Base-by-base conservation (phyloP, 2,329 filamentous ascomycete species). In the Diplodia scrobiculata region DNA sequence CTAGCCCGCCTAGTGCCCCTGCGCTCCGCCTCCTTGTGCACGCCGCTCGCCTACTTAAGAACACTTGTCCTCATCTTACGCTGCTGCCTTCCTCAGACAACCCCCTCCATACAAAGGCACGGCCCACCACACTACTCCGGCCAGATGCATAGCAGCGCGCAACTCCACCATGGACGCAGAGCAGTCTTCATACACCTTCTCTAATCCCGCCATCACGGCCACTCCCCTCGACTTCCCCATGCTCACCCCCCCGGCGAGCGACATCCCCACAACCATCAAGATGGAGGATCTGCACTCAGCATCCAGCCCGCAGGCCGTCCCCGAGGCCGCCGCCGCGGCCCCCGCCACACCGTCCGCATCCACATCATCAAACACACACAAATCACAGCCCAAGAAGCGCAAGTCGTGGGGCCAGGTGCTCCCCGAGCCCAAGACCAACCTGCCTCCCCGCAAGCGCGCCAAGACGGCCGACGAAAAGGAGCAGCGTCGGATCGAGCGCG, bases 401-500 rank as follows among this genome's bases (percentile, higher is more conserved):
- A 99, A 98, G 82, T 98, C 95, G 58, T 99, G 95, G 95, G 95
- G 95, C 59, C 95, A 99, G 79, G 91, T 96, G 77, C 87, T 98
- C 48, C 95, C 95, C 19, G 91, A 96, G 75, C 95, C 95, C 51
- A 98, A 97, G 85, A 98, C 95, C 36, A 96, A 94, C 75, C 87
- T 98, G 7, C 94, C 94, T 68, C 94, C 94, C 47, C 89, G 93
- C 71, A 99, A 99, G 87, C 92, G 95, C 69, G 95, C 95, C 72
- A 99, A 98, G 86, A 99, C 95, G 2, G 94, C 96, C 73, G 95
- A 97, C 74, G 95, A 99, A 80, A 99, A 99, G 82, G 95, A 98
- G 80, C 95, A 99, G 79, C 90, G 95, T 52, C 91, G 95, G 68
- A 96, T 98, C 65, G 95, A 99, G 83, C 91, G 95, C 69, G 95